Conservation (phyloP, 2,329 filamentous ascomycete genomes). For the Colletotrichum salicis region DNA sequence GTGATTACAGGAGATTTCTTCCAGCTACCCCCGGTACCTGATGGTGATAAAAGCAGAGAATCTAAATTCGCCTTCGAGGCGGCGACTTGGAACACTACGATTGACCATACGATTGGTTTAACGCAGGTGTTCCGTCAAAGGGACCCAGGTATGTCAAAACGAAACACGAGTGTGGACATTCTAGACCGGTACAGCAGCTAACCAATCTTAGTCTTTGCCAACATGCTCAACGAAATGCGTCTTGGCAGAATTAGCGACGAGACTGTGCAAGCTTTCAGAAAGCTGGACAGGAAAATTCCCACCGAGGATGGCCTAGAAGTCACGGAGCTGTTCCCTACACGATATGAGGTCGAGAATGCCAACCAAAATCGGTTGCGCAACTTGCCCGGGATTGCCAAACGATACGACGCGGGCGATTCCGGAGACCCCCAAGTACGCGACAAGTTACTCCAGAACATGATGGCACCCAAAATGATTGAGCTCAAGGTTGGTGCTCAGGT, state of each 20-base stretch:
- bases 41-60: slow-evolving; percentile 70
- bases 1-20: slow-evolving; percentile 98
- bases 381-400: slow-evolving; percentile 74
- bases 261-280: slow-evolving; percentile 81
- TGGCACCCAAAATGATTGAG: slow-evolving; percentile 84
- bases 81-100: slow-evolving; percentile 88
- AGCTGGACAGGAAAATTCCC: slow-evolving; percentile 74
- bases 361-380: slow-evolving; percentile 80
- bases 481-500: slow-evolving; percentile 95
- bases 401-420: slow-evolving; percentile 79
- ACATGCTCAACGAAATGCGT: slow-evolving; percentile 98
- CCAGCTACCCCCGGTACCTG: slow-evolving; percentile 92
- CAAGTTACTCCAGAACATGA: slow-evolving; percentile 86
- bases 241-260: slow-evolving; percentile 81
- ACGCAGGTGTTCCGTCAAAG: slow-evolving; percentile 97
- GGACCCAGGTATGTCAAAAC: slow-evolving; percentile 68
- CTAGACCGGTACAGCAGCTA: slow-evolving; percentile 11
- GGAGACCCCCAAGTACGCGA: slow-evolving; percentile 80
- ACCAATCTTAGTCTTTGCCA: slow-evolving; percentile 75
- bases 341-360: slow-evolving; percentile 87
- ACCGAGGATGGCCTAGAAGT: slow-evolving; percentile 82
- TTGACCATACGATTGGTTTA: slow-evolving; percentile 94
- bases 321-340: slow-evolving; percentile 93
- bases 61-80: slow-evolving; percentile 95
- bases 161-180: neutral